A percentile compares a stretch with the other conserved stretches of the same genome.
Evolutionary conservation across 768 basidiomycete species (phyloP).

Genomic region (Boletellus emodensis): DNA sequence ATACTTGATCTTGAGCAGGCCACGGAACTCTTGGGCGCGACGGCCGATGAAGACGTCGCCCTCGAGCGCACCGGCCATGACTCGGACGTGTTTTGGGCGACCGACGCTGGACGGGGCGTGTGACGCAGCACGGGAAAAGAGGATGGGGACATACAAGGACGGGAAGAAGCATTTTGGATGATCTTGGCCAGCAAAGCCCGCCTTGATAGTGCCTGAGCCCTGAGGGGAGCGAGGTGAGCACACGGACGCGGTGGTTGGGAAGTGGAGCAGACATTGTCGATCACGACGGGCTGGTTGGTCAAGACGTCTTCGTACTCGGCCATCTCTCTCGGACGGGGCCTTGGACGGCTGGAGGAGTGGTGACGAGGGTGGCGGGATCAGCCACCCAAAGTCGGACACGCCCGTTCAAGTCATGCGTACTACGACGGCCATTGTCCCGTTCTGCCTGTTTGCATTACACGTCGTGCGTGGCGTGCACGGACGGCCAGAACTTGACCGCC

Average conservation of each 20-base stretch:
- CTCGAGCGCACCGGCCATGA: conserved; percentile 97
- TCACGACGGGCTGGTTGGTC: conserved; percentile 98
- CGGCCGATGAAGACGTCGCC: conserved; percentile 96
- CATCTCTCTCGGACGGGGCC: conserved; percentile 42
- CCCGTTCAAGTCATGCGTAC: conserved; percentile 14
- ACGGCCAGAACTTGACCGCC: conserved; percentile 13
- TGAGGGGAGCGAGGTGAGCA: conserved; percentile 36
- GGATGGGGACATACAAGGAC: conserved; percentile 74
- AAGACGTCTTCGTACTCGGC: conserved; percentile 90
- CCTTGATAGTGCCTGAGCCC: conserved; percentile 99
- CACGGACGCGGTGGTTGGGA: conserved; percentile 20
- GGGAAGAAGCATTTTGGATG: conserved; percentile 99
- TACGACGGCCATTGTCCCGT: conserved; percentile 13
- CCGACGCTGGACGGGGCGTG: conserved; percentile 64
- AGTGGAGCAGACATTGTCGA: conserved; percentile 78
- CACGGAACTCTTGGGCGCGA: conserved; percentile 92
- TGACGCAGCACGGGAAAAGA: conserved; percentile 28
- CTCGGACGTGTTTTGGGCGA: conserved; percentile 93
- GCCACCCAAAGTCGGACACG: conserved; percentile 11
- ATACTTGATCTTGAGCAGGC: conserved; percentile 95
- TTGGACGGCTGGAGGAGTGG: not conserved
- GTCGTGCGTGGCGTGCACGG: conserved; percentile 24
- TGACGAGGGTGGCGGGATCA: not conserved
- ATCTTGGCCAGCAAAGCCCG: conserved; percentile 98
- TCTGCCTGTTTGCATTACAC: conserved; percentile 15